A percentile compares a stretch with the other conserved stretches of the same genome.
Conservation (phyloP, 345 rosid species). For the Hevea brasiliensis region DNA sequence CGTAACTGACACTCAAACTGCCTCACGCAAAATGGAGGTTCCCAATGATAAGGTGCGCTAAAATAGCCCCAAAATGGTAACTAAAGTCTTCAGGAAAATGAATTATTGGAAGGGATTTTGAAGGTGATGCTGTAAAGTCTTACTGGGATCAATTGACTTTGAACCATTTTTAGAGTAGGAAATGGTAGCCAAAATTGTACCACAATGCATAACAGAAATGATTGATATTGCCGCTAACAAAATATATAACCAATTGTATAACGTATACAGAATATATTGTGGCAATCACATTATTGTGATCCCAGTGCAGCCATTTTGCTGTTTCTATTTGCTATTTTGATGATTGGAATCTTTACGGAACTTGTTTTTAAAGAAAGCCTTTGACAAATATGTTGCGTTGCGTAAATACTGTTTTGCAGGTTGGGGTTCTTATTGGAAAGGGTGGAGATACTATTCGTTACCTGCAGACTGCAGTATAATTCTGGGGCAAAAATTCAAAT, state of each 20-base stretch:
- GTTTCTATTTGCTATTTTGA: neutral
- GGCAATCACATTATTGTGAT: neutral
- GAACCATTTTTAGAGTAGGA: neutral
- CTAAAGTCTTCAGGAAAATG: no score
- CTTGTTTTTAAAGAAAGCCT: neutral
- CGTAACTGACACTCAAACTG: constrained; percentile 34
- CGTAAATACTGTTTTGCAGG: constrained; percentile 41
- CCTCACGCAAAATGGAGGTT: constrained; percentile 62
- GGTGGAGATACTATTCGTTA: constrained; percentile 81
- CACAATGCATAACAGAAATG: neutral
- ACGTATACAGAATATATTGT: no score
- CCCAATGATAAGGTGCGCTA: constrained; percentile 81
- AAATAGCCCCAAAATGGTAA: no score
- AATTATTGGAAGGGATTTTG: neutral
- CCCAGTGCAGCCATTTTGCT: neutral
- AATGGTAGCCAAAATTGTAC: neutral
- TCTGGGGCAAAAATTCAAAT: constrained; percentile 96
- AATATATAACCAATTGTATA: no score
- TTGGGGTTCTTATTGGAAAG: constrained; percentile 93
- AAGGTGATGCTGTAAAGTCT: neutral
- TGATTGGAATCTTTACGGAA: neutral
- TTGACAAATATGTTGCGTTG: constrained; percentile 1
- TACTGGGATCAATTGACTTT: no score
- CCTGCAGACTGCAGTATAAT: constrained; percentile 71
- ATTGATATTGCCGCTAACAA: neutral